These are phyloP conservation scores for Debaryomyces psychrophilus DNA, from an alignment of 1,139 yeast species.

Conservation along the genomic window DNA sequence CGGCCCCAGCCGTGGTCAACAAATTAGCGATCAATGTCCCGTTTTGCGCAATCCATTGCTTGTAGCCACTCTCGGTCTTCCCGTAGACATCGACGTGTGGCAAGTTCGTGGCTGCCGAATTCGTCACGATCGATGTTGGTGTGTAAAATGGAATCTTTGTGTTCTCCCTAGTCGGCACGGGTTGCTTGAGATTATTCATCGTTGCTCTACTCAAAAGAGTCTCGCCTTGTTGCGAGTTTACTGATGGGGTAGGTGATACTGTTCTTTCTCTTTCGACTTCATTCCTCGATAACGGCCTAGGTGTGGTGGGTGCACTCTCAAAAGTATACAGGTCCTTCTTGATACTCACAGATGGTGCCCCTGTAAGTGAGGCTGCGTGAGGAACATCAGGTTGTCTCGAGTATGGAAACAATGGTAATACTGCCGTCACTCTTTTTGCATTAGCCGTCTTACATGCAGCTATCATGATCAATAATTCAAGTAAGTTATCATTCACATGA, in stretches of 20 bases:
- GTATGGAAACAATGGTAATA: slow-evolving; percentile 92
- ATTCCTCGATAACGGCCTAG: slow-evolving; percentile 41
- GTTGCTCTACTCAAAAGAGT: slow-evolving; percentile 16
- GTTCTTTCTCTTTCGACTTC: slow-evolving; percentile 15
- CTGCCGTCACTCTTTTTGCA: slow-evolving; percentile 92
- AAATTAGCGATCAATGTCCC: slow-evolving; percentile 92
- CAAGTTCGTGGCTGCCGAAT: slow-evolving; percentile 33
- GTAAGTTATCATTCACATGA: slow-evolving; percentile 85
- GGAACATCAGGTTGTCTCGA: slow-evolving; percentile 96
- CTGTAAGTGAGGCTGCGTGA: slow-evolving; percentile 69
- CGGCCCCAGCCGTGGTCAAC: slow-evolving; percentile 92
- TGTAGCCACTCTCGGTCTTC: slow-evolving; percentile 66
- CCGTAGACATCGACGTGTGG: slow-evolving; percentile 43
- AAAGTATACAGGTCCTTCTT: slow-evolving; percentile 52
- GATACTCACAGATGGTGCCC: slow-evolving; percentile 46
- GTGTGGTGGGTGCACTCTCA: slow-evolving; percentile 69
- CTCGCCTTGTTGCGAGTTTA: slow-evolving; percentile 2
- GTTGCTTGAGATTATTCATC: slow-evolving; percentile 18
- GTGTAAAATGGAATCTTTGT: slow-evolving; percentile 16
- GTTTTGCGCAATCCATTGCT: slow-evolving; percentile 94
- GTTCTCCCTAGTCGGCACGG: slow-evolving; percentile 13
- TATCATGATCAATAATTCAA: slow-evolving; percentile 84
- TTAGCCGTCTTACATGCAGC: slow-evolving; percentile 96
- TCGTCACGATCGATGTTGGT: slow-evolving; percentile 36
- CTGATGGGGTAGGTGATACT: slow-evolving; percentile 20